Base-by-base conservation (phyloP, 1,284 basidiomycete genomes). In the Trametes pubescens region DNA sequence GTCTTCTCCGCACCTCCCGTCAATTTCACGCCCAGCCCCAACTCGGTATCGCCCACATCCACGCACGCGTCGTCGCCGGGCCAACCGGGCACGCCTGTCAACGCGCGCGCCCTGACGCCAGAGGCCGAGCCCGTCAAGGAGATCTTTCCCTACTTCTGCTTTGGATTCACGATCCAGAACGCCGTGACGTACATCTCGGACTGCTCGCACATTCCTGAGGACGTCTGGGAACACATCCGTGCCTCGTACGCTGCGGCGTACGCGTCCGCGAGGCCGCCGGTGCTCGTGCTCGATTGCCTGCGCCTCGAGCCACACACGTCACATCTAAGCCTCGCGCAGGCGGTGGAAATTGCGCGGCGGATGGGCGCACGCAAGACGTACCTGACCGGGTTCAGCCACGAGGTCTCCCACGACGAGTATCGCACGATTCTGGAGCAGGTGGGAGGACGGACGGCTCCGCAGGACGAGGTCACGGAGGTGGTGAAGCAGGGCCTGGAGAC, bases 241-340 rank as follows among this genome's bases (percentile, higher is more conserved):
- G 37, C 59, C 59, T 16, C 65, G 71, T 57, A 74, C 69, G 10
- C 66, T 73, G 24, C 72, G 71, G n/a, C 66, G 69, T 24, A 67
- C 70, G 32, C 73, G 43, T 18, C 37, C 24, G 38, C 46, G 38
- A 62, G 73, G 18, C 79, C 84, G 24, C 79, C 86, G 14, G 82
- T 91, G 10, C 79, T 91, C 61, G 82, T 93, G 49, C 78, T 94
- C 40, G 92, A 94, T 73, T 92, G 91, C 69, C 78, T 94, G 49
- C 80, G 86, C 46, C 78, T 91, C 4, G 71, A 75, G 4, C 74
- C 81, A 1, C 90, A 92, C 73, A 86, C 81, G 22, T 93, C 92
- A 8, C 93, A 94, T 75, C 84, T 91, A 69, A 92, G 92, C 0
- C 69, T 94, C 16, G 80, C 77, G 53, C 82, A 88, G 63, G 81